Conservation (phyloP, 176 grass and related monocot species). For the Avena insularis region DNA sequence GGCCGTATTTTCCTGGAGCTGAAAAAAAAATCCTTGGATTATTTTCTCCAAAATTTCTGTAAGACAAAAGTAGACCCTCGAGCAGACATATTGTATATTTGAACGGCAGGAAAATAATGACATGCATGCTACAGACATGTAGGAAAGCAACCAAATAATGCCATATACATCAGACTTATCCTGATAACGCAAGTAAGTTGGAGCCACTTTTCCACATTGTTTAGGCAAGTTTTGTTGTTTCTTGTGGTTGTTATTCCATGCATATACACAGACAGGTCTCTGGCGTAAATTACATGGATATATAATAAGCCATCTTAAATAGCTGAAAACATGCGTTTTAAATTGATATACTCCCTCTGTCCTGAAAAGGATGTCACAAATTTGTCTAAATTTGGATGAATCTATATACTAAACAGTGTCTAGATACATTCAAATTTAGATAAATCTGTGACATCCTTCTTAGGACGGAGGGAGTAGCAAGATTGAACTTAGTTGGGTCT, state of each 20-base stretch:
- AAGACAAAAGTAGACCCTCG: background rate
- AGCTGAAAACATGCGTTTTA: constrained; percentile 13
- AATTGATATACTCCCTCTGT: background rate
- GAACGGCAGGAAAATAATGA: background rate
- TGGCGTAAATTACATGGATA: background rate
- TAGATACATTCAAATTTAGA: no score
- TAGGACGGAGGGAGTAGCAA: no score
- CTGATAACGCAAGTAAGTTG: background rate
- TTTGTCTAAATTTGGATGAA: no score
- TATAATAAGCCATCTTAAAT: constrained; percentile 29
- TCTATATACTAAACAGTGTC: no score
- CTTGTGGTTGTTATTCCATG: constrained; percentile 13
- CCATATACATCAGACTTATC: background rate
- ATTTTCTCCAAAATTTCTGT: background rate
- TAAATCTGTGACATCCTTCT: no score
- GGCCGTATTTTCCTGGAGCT: constrained; percentile 63
- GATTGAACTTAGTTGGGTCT: no score
- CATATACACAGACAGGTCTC: constrained; percentile 14
- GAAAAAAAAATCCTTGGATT: constrained; percentile 40
- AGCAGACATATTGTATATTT: background rate
- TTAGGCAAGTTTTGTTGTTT: constrained; percentile 9
- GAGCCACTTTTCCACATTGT: background rate
- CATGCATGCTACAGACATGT: constrained; percentile 1
- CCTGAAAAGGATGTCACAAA: no score
- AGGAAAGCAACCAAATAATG: background rate